Evolutionary conservation across 208 protist genomes (phyloP).

Genomic region (Leptomonas seymouri): DNA sequence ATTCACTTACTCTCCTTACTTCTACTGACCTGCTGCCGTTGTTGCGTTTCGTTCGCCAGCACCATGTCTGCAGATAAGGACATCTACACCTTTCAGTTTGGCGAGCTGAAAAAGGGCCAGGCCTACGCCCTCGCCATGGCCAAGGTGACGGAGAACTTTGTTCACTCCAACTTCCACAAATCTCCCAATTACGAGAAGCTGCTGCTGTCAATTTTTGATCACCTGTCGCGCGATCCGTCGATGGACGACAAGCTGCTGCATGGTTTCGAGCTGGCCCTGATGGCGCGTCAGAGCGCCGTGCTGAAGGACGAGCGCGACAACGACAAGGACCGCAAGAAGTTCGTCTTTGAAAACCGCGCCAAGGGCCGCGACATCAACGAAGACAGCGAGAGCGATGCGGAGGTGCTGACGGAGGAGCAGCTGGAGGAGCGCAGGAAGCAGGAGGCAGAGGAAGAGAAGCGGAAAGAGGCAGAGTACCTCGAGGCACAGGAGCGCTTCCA

Average conservation of each 20-base stretch:
- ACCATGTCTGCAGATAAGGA: constrained; percentile 45
- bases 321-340: constrained; percentile 62
- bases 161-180: constrained; percentile 51
- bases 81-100: constrained; percentile 79
- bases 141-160: constrained; percentile 59
- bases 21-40: background rate
- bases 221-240: constrained; percentile 38
- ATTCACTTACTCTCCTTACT: too few species aligned
- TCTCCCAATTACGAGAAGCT: constrained; percentile 69
- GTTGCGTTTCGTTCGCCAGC: background rate
- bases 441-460: constrained; percentile 48
- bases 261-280: constrained; percentile 44
- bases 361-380: constrained; percentile 52
- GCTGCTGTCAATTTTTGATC: constrained; percentile 43
- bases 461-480: constrained; percentile 43
- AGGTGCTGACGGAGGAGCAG: constrained; percentile 41
- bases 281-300: constrained; percentile 55
- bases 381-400: constrained; percentile 45
- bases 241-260: constrained; percentile 48
- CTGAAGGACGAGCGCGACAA: constrained; percentile 69
- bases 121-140: constrained; percentile 66
- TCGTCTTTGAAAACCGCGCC: constrained; percentile 46
- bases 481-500: constrained; percentile 51
- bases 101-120: constrained; percentile 59
- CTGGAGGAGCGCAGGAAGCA: constrained; percentile 30